A percentile compares a stretch with the other conserved stretches of the same genome.
phyloP scores from a whole-genome alignment of 2,329 filamentous ascomycete species.

The Laburnicola sp. region DNA sequence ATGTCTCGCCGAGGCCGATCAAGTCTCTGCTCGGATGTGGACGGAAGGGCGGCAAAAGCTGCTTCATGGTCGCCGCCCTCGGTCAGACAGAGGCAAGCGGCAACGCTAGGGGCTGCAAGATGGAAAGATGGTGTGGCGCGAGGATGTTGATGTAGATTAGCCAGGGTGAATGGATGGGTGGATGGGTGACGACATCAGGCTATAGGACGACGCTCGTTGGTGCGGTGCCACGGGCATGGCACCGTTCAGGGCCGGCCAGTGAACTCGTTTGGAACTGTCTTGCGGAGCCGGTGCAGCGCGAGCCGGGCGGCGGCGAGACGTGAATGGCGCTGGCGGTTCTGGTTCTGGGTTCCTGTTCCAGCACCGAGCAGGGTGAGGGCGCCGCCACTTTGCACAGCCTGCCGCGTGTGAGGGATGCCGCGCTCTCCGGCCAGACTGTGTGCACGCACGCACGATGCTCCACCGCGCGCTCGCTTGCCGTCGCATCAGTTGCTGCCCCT shows the following conservation, averaged over 20 bases:
- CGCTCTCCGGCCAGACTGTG: background rate
- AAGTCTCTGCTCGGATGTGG: background rate
- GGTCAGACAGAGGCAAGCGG: conserved; percentile 4
- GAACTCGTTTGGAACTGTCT: conserved; percentile 6
- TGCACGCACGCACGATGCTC: background rate
- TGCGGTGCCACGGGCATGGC: conserved; percentile 4
- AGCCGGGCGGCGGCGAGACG: no score
- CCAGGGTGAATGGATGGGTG: background rate
- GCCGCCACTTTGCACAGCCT: background rate
- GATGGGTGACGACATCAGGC: conserved; percentile 15
- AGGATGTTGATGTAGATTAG: conserved; percentile 11
- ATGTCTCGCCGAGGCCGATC: conserved; percentile 12
- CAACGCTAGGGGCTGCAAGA: conserved; percentile 1
- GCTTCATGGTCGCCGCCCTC: conserved; percentile 1
- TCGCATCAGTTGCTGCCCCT: no score
- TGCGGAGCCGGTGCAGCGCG: background rate
- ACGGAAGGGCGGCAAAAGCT: conserved; percentile 5
- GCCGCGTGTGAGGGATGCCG: conserved; percentile 2
- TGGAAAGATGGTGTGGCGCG: conserved; percentile 9
- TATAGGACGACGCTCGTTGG: conserved; percentile 5
- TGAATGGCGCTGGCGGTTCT: no score
- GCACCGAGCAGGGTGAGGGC: no score
- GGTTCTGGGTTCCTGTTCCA: no score
- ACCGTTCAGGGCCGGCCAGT: conserved; percentile 8
- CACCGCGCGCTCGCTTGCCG: background rate